A percentile compares a stretch with the other conserved stretches of the same genome.
These are phyloP conservation scores for Podosphaera fusca DNA, from an alignment of 2,329 filamentous ascomycete genomes.

Conservation along the genomic window DNA sequence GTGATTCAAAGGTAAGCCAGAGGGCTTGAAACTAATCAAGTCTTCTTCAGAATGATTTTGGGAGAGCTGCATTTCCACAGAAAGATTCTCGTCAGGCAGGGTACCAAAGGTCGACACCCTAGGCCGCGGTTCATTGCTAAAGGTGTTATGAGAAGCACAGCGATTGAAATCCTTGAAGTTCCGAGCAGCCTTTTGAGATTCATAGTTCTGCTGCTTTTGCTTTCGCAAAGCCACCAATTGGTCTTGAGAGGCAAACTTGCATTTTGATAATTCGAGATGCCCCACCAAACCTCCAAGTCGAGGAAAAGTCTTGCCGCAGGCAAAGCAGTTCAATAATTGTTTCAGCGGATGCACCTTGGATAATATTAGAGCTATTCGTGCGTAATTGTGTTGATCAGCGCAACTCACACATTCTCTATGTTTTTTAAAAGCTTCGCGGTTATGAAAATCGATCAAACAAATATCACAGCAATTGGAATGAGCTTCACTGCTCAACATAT, in stretches of 20 bases:
- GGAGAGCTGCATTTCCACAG: too few relatives aligned
- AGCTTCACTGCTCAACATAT: neutral
- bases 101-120: neutral
- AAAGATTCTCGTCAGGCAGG: too few relatives aligned
- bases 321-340: slow-evolving; percentile 7
- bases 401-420: neutral
- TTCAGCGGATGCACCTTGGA: slow-evolving; percentile 1
- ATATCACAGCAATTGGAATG: slow-evolving; percentile 1
- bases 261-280: slow-evolving; percentile 8
- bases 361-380: neutral
- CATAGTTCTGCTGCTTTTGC: slow-evolving; percentile 1
- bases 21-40: neutral
- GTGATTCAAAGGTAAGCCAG: neutral
- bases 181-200: slow-evolving; percentile 1
- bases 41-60: slow-evolving; percentile 2
- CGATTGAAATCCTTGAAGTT: slow-evolving; percentile 2
- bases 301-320: slow-evolving; percentile 6
- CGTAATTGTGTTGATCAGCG: neutral
- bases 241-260: slow-evolving; percentile 2
- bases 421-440: neutral
- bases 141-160: neutral
- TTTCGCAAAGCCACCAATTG: slow-evolving; percentile 2
- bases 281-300: slow-evolving; percentile 8
- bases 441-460: slow-evolving; percentile 1
- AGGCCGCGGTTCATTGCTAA: neutral